Evolutionary conservation across 257 asterid genomes (phyloP).

Genomic region (Leptodermis oblonga): DNA sequence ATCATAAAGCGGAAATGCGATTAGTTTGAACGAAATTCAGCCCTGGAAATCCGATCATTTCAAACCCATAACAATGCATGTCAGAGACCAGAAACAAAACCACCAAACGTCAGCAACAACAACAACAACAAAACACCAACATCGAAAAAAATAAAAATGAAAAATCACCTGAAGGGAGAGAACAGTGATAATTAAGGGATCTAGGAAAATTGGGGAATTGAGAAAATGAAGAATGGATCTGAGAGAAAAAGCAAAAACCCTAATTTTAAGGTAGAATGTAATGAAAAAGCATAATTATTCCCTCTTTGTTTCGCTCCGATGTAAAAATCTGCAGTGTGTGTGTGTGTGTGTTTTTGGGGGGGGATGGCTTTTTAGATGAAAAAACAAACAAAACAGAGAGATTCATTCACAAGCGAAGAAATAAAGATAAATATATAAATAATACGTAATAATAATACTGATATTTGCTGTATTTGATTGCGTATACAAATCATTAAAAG

Average conservation of each 20-base stretch:
- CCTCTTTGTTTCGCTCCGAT: neutral
- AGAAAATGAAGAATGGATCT: constrained; percentile 12
- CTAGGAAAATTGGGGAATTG: constrained; percentile 2
- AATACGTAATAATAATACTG: neutral
- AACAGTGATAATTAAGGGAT: constrained; percentile 9
- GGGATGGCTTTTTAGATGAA: constrained; percentile 23
- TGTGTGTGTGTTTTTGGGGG: constrained; percentile 8
- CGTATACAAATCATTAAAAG: neutral
- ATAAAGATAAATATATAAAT: neutral
- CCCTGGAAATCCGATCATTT: constrained; percentile 11
- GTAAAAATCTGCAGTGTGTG: constrained; percentile 5
- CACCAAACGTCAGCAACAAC: neutral
- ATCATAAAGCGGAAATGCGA: constrained; percentile 12
- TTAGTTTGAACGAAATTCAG: neutral
- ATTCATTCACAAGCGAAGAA: constrained; percentile 5
- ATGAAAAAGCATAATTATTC: neutral
- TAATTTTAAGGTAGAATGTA: constrained; percentile 5
- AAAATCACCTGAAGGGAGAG: constrained; percentile 4
- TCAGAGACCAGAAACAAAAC: constrained; percentile 5
- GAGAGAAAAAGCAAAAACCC: constrained; percentile 24
- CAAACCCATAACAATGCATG: neutral
- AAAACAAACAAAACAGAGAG: neutral
- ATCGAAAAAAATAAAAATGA: neutral
- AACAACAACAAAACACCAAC: neutral
- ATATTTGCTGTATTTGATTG: neutral